Conservation (phyloP, 2,329 filamentous ascomycete genomes). For the Colletotrichum graminicola region DNA sequence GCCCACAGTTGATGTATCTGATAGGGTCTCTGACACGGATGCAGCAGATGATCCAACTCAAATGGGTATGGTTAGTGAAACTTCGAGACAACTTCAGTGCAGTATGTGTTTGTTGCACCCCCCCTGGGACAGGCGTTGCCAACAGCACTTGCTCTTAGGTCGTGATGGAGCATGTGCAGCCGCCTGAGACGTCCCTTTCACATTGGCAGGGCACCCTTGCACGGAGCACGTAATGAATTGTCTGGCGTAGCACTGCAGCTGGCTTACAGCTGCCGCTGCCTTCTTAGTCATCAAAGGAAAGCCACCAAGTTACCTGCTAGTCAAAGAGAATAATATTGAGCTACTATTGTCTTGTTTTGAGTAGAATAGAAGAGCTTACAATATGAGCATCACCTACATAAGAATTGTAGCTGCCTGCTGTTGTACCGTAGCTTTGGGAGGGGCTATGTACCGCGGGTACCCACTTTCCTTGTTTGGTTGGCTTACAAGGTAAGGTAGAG, state of each 20-base stretch:
- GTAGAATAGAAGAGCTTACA: background rate
- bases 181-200: too few species aligned
- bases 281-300: background rate
- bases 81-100: background rate
- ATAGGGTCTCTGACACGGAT: background rate
- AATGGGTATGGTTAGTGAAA: background rate
- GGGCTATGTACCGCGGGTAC: background rate
- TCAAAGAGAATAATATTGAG: background rate
- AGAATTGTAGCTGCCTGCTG: background rate
- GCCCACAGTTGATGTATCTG: background rate
- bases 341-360: background rate
- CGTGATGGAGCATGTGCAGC: background rate
- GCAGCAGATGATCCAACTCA: background rate
- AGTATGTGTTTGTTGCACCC: too few species aligned
- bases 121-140: background rate
- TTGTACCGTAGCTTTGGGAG: background rate
- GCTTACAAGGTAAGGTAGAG: rapidly evolving
- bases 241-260: background rate
- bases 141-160: background rate
- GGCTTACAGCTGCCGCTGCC: background rate
- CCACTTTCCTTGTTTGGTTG: background rate
- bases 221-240: background rate
- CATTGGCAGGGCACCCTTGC: background rate
- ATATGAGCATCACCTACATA: background rate
- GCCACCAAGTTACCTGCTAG: background rate